Evolutionary conservation across 2,329 filamentous ascomycete species (phyloP).

Genomic region (Ceratocystis colombiana): DNA sequence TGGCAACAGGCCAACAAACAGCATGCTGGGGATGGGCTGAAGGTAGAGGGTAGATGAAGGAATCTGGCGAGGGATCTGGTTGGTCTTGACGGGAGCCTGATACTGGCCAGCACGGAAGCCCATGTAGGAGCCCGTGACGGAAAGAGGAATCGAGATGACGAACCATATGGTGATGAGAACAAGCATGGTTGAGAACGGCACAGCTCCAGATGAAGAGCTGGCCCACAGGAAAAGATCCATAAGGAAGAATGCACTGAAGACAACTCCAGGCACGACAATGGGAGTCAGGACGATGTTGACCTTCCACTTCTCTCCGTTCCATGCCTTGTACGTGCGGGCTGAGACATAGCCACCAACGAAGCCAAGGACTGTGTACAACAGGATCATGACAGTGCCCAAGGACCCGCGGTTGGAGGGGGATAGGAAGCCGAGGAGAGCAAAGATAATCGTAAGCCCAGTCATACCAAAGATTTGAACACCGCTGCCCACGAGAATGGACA

Average conservation of each 20-base stretch:
- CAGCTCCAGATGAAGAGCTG: conserved; percentile 80
- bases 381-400: conserved; percentile 81
- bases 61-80: conserved; percentile 96
- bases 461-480: conserved; percentile 96
- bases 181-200: conserved; percentile 94
- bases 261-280: conserved; percentile 69
- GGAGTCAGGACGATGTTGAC: conserved; percentile 84
- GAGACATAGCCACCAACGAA: conserved; percentile 88
- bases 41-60: conserved; percentile 76
- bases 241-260: conserved; percentile 83
- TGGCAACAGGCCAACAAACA: conserved; percentile 82
- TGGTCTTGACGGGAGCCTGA: conserved; percentile 77
- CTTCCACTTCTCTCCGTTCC: conserved; percentile 90
- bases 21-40: conserved; percentile 75
- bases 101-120: conserved; percentile 69
- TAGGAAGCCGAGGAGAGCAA: conserved; percentile 86
- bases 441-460: conserved; percentile 86
- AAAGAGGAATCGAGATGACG: conserved; percentile 85
- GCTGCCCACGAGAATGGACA: conserved; percentile 83
- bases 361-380: conserved; percentile 87
- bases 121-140: conserved; percentile 81
- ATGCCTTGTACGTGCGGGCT: conserved; percentile 84
- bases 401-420: conserved; percentile 94
- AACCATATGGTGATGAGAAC: conserved; percentile 94
- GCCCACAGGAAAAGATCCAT: conserved; percentile 95